Percentiles rank a stretch among this genome's conserved stretches.
Evolutionary conservation across 2,329 filamentous ascomycete genomes (phyloP).

Genomic region (Verticillium zaregamsianum): DNA sequence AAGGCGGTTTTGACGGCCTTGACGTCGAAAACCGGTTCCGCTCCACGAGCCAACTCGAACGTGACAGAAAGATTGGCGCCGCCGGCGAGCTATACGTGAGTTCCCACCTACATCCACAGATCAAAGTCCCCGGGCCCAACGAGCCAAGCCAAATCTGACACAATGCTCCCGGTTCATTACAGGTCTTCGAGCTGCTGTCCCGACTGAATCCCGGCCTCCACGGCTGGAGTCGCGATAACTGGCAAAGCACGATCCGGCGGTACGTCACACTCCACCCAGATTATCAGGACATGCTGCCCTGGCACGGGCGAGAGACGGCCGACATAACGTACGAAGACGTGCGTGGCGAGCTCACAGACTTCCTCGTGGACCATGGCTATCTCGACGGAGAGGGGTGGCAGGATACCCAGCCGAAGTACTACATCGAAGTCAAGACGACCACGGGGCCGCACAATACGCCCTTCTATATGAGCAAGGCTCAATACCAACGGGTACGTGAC

Average conservation of each 20-base stretch:
- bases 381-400: conserved; percentile 21
- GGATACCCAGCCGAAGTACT: conserved; percentile 30
- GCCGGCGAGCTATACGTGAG: conserved; percentile 17
- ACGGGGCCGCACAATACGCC: conserved; percentile 28
- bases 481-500: conserved; percentile 34
- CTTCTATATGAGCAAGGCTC: conserved; percentile 42
- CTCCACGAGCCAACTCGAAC: conserved; percentile 5
- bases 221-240: conserved; percentile 34
- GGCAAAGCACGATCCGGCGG: conserved; percentile 43
- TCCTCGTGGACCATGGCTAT: conserved; percentile 29
- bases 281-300: conserved; percentile 34
- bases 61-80: conserved; percentile 14
- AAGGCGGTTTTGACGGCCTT: neutral
- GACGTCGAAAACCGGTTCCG: neutral
- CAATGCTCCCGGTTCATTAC: neutral
- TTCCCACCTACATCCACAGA: neutral
- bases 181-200: conserved; percentile 39
- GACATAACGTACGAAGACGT: conserved; percentile 42
- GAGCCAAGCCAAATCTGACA: neutral
- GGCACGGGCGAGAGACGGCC: conserved; percentile 37
- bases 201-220: conserved; percentile 21
- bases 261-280: conserved; percentile 31
- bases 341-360: conserved; percentile 24
- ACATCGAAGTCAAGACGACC: conserved; percentile 49
- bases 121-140: neutral